Evolutionary conservation across 2,329 filamentous ascomycete genomes (phyloP), one percentile per base, ranked within the genome.

Genomic region (Epichloe typhina): DNA sequence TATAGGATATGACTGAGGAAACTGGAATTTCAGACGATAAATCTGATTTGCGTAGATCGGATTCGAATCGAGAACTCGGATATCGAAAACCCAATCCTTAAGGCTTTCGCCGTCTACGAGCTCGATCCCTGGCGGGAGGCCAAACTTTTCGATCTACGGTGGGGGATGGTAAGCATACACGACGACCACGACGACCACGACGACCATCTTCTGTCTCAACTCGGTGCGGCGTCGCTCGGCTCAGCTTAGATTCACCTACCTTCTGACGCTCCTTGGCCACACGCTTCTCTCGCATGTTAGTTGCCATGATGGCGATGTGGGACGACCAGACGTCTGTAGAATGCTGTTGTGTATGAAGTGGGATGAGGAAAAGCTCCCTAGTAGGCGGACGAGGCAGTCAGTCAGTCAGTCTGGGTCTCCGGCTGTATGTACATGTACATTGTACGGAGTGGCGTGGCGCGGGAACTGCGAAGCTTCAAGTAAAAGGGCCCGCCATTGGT

Each of bases 21-120:
- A 98, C 46, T 77, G 83, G 67, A 98, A 95, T 63, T 88, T 89
- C 50, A 98, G 73, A 21, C 91, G 80, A 69, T 88, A 97, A 23
- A 73, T 83, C 64, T 97, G 77, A 63, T 81, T 77, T 48, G 79
- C 70, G 69, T 98, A 98, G 46, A 98, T 70, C 2, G 91, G 91
- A 63, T 98, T 98, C 52, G 79, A 72, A 66, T 97, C 93, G 40
- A 97, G 78, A 49, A 98, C 91, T 58, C 78, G 73, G 50, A 98
- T 94, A 64, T 98, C 94, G 70, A 97, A 82, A 47, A 83, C 74
- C 94, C 93, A 98, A 71, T 93, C 84, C 49, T 62, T 64, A 35
- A 66, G 58, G 62, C 88, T 78, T 49, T 95, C 82, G 65, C 89
- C 84, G 45, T 94, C 86, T 52, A 94, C 82, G 46, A 97, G 80